Percentiles rank a stretch among this genome's conserved stretches.
These are phyloP conservation scores for Flaveria sonorensis DNA, from an alignment of 129 eudicot species.

Conservation along the genomic window DNA sequence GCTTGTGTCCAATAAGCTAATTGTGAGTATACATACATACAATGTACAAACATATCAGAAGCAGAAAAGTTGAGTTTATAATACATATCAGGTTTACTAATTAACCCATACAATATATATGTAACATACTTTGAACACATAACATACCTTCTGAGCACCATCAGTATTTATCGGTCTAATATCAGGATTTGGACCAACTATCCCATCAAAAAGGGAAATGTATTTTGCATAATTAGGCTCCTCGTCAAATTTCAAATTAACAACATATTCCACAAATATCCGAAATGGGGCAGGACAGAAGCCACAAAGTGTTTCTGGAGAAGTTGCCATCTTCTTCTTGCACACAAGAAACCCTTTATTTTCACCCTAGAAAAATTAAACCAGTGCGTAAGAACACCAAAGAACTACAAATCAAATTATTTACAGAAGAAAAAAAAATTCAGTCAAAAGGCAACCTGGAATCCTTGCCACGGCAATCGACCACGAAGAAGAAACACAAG, in stretches of 20 bases:
- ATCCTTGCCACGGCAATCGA: constrained; percentile 92
- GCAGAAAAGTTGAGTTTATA: background rate
- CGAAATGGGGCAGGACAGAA: constrained; percentile 77
- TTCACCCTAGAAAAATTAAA: constrained; percentile 56
- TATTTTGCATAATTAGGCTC: constrained; percentile 80
- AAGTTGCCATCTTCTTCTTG: constrained; percentile 94
- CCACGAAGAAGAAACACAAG: constrained; percentile 87
- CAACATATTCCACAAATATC: constrained; percentile 72
- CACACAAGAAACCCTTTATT: constrained; percentile 87
- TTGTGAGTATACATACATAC: constrained; percentile 12
- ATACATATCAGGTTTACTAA: background rate
- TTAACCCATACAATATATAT: background rate
- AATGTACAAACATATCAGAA: constrained; percentile 15
- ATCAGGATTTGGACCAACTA: background rate
- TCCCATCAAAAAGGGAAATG: background rate
- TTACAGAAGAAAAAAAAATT: background rate
- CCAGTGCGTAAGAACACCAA: constrained; percentile 26
- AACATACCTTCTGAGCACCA: background rate
- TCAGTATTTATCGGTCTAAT: background rate
- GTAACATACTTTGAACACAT: background rate
- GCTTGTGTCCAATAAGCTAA: constrained; percentile 80
- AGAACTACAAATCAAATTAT: background rate
- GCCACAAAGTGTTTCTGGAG: constrained; percentile 82
- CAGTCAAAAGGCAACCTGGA: constrained; percentile 50
- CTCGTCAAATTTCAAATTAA: constrained; percentile 82